Evolutionary conservation across 441 rosid species (phyloP).

Genomic region (Erodium texanum): DNA sequence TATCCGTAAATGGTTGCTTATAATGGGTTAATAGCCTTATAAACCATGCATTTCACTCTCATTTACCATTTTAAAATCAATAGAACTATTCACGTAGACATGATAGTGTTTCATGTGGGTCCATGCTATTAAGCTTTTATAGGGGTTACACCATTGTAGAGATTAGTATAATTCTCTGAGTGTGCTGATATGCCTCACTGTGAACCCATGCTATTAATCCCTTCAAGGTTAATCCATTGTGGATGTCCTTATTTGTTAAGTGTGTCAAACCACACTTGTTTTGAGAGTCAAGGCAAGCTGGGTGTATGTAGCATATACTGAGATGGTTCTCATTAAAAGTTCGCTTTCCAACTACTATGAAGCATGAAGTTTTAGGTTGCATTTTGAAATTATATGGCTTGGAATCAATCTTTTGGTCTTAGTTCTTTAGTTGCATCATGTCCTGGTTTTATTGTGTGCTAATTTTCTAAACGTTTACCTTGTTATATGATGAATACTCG

Average conservation of each 20-base stretch:
- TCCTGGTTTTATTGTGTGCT: background rate
- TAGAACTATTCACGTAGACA: too few species aligned
- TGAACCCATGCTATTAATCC: background rate
- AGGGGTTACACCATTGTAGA: too few species aligned
- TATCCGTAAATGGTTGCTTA: too few species aligned
- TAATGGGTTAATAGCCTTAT: background rate
- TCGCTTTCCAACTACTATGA: background rate
- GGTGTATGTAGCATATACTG: background rate
- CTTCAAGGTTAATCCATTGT: too few species aligned
- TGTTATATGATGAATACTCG: background rate
- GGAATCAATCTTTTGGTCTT: background rate
- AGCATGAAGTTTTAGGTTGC: background rate
- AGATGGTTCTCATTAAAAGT: background rate
- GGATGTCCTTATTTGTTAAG: too few species aligned
- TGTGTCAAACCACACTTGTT: background rate
- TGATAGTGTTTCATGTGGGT: too few species aligned
- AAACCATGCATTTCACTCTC: background rate
- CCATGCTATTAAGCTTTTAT: too few species aligned
- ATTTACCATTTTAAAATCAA: too few species aligned
- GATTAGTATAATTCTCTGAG: too few species aligned
- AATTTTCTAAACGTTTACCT: background rate
- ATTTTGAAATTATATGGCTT: background rate
- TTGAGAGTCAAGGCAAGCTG: background rate
- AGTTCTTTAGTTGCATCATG: background rate
- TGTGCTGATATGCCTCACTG: too few species aligned